Conservation (phyloP, 169 alveolate genomes). For the Plasmodium ovale region DNA sequence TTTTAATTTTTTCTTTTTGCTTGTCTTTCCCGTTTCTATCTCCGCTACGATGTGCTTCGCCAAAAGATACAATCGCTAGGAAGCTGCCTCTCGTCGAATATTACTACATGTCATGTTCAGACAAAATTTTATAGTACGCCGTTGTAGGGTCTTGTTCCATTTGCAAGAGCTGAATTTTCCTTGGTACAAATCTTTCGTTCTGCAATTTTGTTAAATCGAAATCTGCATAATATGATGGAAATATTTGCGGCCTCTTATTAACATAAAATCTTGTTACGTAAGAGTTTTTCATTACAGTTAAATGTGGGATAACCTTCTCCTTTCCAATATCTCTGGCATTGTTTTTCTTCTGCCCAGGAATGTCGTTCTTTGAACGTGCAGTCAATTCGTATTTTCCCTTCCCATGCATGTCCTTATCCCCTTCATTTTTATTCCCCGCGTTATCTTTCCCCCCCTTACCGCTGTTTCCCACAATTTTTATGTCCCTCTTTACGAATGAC, state of each 20-base stretch:
- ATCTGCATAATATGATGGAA: constrained; percentile 46
- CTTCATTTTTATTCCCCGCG: background rate
- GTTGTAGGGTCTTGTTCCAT: constrained; percentile 49
- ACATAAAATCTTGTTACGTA: constrained; percentile 21
- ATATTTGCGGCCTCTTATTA: constrained; percentile 42
- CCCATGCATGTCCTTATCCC: background rate
- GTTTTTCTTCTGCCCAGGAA: no score
- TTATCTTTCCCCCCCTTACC: background rate
- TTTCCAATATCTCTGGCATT: background rate
- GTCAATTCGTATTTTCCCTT: no score
- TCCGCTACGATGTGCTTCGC: no score
- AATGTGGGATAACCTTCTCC: constrained; percentile 49
- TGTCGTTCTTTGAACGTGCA: no score
- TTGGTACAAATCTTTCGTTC: constrained; percentile 3
- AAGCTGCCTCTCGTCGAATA: no score
- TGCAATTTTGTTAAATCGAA: constrained; percentile 44
- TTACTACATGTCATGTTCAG: no score
- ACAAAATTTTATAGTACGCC: constrained; percentile 36
- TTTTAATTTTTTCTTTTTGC: no score
- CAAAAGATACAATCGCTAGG: no score
- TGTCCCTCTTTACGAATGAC: constrained; percentile 32
- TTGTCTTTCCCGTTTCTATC: no score
- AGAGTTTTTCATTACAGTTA: constrained; percentile 71
- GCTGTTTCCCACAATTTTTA: constrained; percentile 29
- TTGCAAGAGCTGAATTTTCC: constrained; percentile 56